Evolutionary conservation across 192 early-diverging fungal species (phyloP), one percentile per base, ranked within the genome.

Genomic region (Coemansia sp.): DNA sequence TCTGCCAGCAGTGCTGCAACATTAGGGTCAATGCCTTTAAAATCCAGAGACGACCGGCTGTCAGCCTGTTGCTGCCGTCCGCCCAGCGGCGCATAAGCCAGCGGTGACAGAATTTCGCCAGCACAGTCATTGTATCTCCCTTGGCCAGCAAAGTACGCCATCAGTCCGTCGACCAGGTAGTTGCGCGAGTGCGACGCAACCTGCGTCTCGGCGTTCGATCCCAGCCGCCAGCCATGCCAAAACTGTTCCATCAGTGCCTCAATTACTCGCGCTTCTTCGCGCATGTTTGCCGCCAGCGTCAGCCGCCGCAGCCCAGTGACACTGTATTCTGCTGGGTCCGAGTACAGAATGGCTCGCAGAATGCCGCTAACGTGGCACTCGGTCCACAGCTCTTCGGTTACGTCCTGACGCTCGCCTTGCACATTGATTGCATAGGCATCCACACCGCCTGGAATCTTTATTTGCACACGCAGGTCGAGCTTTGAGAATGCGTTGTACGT

Each of bases 401-500:
- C 82, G 48, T 90, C 88, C 56, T 84, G 85, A 58, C 90, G 87
- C 69, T 99, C 95, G 35, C 97, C 97, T 12, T 90, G 83, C 37
- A 91, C 71, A 58, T 94, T 95, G 5, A 99, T 89, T 11, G 87
- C 84, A 58, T 96, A 96, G 55, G 89, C 87, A 56, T 97, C 96
- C 4, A 99, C 97, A 45, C 97, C 95, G 58, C 97, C 97, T 10
- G 97, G 97, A 69, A 98, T 98, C 60, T 92, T 89, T 29, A 99
- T 94, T 77, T 97, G 93, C n/a, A 99, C 97, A 38, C 97, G 88
- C 43, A 99, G 87, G 81, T 99, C 97, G 7, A 97, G 90, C 19
- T 94, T 86, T 5, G 96, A 95, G 66, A 99, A 99, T 4, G 94
- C 94, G 78, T 99, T 97, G 82, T 92, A 99, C 73, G 94, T 93